phyloP scores from a whole-genome alignment of 805 yeast species.

The Yarrowia sp. region DNA sequence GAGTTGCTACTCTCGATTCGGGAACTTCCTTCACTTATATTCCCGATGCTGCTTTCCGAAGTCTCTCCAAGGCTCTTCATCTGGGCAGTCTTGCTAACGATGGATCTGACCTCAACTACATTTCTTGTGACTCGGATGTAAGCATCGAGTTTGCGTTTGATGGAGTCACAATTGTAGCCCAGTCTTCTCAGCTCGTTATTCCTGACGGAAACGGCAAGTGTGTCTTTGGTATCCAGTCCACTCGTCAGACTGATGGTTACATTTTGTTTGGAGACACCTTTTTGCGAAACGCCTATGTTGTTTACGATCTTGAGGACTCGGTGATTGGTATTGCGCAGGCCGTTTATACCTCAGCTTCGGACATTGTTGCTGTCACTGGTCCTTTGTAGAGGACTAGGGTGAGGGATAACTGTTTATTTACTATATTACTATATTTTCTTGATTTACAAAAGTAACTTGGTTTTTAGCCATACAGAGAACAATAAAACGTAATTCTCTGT shows the following conservation, averaged over 20 bases:
- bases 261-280: conserved; percentile 54
- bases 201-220: conserved; percentile 23
- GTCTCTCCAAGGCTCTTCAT: background rate
- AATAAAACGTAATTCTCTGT: too few species aligned
- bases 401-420: too few species aligned
- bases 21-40: conserved; percentile 53
- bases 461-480: too few species aligned
- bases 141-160: conserved; percentile 28
- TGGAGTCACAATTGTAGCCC: background rate
- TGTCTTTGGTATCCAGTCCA: conserved; percentile 32
- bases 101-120: conserved; percentile 23
- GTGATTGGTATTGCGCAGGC: conserved; percentile 2
- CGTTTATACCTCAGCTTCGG: background rate
- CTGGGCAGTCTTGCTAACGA: background rate
- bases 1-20: conserved; percentile 44
- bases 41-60: conserved; percentile 36
- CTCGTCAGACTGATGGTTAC: conserved; percentile 34
- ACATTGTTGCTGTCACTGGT: conserved; percentile 33
- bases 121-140: conserved; percentile 6
- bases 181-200: background rate
- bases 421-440: background rate
- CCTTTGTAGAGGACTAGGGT: too few species aligned
- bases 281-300: conserved; percentile 61
- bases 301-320: conserved; percentile 53
- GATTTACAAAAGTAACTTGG: too few species aligned